Evolutionary conservation across 2,329 filamentous ascomycete genomes (phyloP).

Genomic region (Pseudocercospora eumusae): DNA sequence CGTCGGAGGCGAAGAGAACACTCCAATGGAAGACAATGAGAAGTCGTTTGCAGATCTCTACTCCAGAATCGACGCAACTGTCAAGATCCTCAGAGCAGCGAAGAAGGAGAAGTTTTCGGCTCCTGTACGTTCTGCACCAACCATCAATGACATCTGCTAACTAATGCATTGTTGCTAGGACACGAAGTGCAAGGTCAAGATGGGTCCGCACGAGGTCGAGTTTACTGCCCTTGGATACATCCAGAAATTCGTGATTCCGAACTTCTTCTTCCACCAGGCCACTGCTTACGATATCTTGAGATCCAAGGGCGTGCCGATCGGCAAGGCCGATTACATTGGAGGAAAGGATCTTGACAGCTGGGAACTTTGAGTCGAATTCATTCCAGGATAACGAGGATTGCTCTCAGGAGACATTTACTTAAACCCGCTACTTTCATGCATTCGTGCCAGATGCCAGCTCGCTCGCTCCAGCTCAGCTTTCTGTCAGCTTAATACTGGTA

Average conservation of each 20-base stretch:
- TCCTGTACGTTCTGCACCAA: constrained; percentile 1
- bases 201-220: constrained; percentile 39
- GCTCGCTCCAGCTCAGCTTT: neutral
- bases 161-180: neutral
- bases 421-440: constrained; percentile 43
- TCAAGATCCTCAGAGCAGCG: constrained; percentile 50
- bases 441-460: too few relatives aligned
- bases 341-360: constrained; percentile 12
- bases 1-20: constrained; percentile 42
- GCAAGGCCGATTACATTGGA: constrained; percentile 61
- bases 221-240: constrained; percentile 53
- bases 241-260: constrained; percentile 55
- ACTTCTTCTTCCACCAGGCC: constrained; percentile 64
- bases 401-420: constrained; percentile 33
- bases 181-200: constrained; percentile 36
- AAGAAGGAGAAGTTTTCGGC: constrained; percentile 48
- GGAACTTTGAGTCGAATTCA: neutral
- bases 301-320: constrained; percentile 61
- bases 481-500: neutral
- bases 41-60: constrained; percentile 54
- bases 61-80: constrained; percentile 50
- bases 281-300: constrained; percentile 64
- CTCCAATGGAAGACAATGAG: constrained; percentile 36
- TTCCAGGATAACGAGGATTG: neutral
- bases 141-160: too few relatives aligned